Conservation (phyloP, 1,284 basidiomycete genomes). For the Clitocybe nebularis region DNA sequence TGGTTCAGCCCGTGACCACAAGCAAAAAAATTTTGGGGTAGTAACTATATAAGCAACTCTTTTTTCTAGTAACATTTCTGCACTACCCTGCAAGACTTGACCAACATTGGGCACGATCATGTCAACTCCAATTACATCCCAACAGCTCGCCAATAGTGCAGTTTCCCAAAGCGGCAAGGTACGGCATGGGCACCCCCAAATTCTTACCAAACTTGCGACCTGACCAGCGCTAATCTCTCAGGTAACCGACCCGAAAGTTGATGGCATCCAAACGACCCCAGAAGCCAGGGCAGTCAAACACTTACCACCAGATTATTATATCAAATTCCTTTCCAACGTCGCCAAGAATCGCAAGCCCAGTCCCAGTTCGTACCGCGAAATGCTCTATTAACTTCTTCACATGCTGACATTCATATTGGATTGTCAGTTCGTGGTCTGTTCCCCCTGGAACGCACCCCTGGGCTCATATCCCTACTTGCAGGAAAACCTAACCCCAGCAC, state of each 20-base stretch:
- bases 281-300: slow-evolving; percentile 21
- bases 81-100: too few relatives aligned
- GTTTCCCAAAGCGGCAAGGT: slow-evolving; percentile 2
- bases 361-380: slow-evolving; percentile 44
- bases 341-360: slow-evolving; percentile 57
- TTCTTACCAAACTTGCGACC: background rate
- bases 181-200: background rate
- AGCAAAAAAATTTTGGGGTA: too few relatives aligned
- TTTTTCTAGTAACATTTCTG: too few relatives aligned
- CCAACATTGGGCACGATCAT: too few relatives aligned
- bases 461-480: slow-evolving; percentile 83
- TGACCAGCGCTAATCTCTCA: background rate
- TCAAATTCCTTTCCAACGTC: slow-evolving; percentile 50
- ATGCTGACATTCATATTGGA: slow-evolving; percentile 6
- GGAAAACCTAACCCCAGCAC: slow-evolving; percentile 87
- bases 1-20: too few relatives aligned
- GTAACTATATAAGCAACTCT: too few relatives aligned
- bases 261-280: slow-evolving; percentile 2
- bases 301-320: slow-evolving; percentile 50
- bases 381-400: slow-evolving; percentile 3
- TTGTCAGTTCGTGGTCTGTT: slow-evolving; percentile 55
- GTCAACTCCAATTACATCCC: too few relatives aligned
- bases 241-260: background rate
- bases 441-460: slow-evolving; percentile 74
- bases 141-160: background rate